phyloP scores from a whole-genome alignment of 805 yeast species.

The Saccharomycopsis schoenii region DNA sequence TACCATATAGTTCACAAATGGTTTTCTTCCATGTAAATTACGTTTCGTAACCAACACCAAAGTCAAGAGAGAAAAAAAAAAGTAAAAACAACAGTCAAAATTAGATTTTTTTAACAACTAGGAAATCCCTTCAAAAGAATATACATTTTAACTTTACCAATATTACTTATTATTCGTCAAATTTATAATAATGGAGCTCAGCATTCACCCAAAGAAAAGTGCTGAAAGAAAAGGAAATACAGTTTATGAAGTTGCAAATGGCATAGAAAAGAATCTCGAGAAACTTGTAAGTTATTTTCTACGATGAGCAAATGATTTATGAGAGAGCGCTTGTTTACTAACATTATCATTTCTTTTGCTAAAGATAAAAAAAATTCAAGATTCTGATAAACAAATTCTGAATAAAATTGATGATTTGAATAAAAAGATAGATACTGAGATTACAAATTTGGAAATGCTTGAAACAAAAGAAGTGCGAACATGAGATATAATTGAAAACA shows the following conservation, averaged over 20 bases:
- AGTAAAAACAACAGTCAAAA: no score
- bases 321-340: neutral
- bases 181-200: neutral
- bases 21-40: neutral
- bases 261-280: conserved; percentile 5
- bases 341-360: neutral
- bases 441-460: neutral
- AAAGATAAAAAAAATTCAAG: conserved; percentile 11
- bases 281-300: conserved; percentile 13
- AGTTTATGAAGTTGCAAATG: conserved; percentile 14
- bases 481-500: neutral
- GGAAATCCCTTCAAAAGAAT: neutral
- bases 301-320: neutral
- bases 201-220: neutral
- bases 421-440: conserved; percentile 11
- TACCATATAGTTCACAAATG: no score
- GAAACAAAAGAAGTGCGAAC: neutral
- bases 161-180: no score
- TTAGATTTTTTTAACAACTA: no score
- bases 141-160: no score
- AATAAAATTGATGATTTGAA: conserved; percentile 1
- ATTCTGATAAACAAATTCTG: conserved; percentile 13
- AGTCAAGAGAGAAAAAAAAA: neutral
- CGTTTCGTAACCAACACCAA: neutral
- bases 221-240: conserved; percentile 2